Evolutionary conservation across 2,329 filamentous ascomycete species (phyloP).

Genomic region (Venturia oleaginea): DNA sequence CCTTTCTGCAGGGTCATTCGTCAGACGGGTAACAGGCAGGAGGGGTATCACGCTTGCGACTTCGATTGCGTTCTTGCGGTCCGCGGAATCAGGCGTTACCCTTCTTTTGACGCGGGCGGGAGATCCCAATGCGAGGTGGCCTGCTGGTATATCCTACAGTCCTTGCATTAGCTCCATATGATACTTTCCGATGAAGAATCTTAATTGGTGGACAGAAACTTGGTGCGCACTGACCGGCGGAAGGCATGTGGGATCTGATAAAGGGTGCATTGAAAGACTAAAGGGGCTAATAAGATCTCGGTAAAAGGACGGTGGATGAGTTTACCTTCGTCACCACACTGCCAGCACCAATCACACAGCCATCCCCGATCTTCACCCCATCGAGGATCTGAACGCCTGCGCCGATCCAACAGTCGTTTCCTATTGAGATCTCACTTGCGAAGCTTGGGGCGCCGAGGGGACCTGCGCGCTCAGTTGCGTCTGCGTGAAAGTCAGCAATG

Average conservation of each 20-base stretch:
- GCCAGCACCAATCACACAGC: constrained; percentile 43
- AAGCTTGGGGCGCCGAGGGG: constrained; percentile 45
- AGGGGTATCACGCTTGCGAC: not conserved
- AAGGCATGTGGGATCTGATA: not conserved
- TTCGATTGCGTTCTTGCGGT: constrained; percentile 18
- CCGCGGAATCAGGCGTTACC: constrained; percentile 19
- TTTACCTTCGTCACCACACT: constrained; percentile 40
- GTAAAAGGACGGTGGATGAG: constrained; percentile 9
- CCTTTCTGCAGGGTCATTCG: not conserved
- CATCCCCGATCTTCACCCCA: constrained; percentile 45
- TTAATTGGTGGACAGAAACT: not conserved
- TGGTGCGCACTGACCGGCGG: constrained; percentile 5
- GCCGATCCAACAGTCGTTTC: constrained; percentile 49
- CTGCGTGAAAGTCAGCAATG: constrained; percentile 22
- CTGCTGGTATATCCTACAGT: constrained; percentile 25
- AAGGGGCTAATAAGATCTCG: not conserved
- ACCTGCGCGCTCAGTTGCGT: constrained; percentile 65
- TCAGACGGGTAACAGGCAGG: not conserved
- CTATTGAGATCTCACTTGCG: constrained; percentile 39
- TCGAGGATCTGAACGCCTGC: constrained; percentile 42
- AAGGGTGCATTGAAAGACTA: constrained; percentile 1
- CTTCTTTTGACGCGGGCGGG: constrained; percentile 18
- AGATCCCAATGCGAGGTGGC: constrained; percentile 8
- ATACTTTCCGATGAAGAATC: not conserved
- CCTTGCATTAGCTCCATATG: not conserved